These are phyloP conservation scores for Lolium perenne DNA, from an alignment of 176 grass and related monocot genomes.

Conservation along the genomic window DNA sequence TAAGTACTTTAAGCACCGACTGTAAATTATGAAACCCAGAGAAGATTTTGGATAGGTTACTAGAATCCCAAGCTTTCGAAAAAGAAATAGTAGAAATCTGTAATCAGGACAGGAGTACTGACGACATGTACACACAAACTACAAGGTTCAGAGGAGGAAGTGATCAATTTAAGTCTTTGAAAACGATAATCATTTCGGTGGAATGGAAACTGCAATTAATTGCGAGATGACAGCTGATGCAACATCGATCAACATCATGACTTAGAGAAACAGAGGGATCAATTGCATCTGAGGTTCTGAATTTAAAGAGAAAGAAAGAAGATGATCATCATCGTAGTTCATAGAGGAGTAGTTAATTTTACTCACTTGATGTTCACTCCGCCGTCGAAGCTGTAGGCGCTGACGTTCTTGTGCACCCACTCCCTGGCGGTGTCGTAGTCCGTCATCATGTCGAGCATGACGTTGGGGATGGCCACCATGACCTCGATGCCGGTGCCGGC, in stretches of 20 bases:
- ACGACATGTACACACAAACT: no score
- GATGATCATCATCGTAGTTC: slow-evolving; percentile 11
- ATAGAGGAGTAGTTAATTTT: not conserved
- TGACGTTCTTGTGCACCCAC: slow-evolving; percentile 76
- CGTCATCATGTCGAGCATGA: slow-evolving; percentile 61
- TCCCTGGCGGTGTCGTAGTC: slow-evolving; percentile 63
- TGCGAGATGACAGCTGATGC: not conserved
- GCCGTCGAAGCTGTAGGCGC: slow-evolving; percentile 65
- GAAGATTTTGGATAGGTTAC: not conserved
- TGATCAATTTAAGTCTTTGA: not conserved
- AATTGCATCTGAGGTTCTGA: not conserved
- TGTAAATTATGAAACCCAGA: not conserved
- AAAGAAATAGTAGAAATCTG: no score
- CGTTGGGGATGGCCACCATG: slow-evolving; percentile 75
- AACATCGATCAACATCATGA: not conserved
- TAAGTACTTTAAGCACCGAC: not conserved
- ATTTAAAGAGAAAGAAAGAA: not conserved
- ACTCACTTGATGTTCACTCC: slow-evolving; percentile 78
- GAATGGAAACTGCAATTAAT: not conserved
- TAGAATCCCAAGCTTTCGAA: not conserved
- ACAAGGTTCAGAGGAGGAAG: not conserved
- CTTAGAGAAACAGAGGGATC: not conserved
- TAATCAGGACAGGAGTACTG: no score
- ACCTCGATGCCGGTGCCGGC: slow-evolving; percentile 66
- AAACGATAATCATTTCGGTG: not conserved